These are phyloP conservation scores for Xylariomycetidae sp. DNA, from an alignment of 2,329 filamentous ascomycete species.

Conservation along the genomic window DNA sequence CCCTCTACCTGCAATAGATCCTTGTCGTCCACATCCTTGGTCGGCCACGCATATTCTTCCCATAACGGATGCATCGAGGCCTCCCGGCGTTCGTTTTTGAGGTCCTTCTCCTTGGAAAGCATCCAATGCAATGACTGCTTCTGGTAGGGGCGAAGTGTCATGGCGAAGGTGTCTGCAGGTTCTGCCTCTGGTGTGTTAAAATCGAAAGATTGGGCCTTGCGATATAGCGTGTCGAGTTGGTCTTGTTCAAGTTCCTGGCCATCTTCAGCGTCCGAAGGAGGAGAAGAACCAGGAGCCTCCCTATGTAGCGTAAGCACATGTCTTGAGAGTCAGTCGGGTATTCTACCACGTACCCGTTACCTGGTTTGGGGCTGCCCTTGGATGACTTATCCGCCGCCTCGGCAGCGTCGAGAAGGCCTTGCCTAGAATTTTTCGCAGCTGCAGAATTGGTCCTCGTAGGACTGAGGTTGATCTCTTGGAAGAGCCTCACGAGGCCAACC, in stretches of 20 bases:
- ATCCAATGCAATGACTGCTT: constrained; percentile 97
- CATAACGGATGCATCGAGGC: constrained; percentile 92
- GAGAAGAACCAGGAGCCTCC: constrained; percentile 41
- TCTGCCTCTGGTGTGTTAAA: constrained; percentile 86
- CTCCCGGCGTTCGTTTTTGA: constrained; percentile 61
- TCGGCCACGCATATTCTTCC: constrained; percentile 92
- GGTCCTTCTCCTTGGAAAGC: constrained; percentile 84
- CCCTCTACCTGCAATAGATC: constrained; percentile 61
- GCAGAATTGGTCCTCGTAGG: constrained; percentile 71
- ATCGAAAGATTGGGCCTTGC: constrained; percentile 94
- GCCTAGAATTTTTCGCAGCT: constrained; percentile 73
- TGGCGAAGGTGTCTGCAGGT: constrained; percentile 73
- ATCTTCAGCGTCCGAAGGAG: constrained; percentile 70
- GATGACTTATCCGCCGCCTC: constrained; percentile 78
- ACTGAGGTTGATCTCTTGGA: constrained; percentile 81
- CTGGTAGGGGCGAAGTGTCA: constrained; percentile 87
- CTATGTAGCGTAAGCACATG: constrained; percentile 9
- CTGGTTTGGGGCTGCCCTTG: constrained; percentile 42
- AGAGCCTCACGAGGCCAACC: constrained; percentile 80
- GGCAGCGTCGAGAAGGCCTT: constrained; percentile 79
- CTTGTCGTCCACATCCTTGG: constrained; percentile 80
- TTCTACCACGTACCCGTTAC: constrained; percentile 10
- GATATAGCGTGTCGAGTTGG: constrained; percentile 89
- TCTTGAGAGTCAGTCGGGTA: not conserved
- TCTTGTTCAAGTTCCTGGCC: constrained; percentile 91